Evolutionary conservation across 805 yeast genomes (phyloP).

Genomic region (Monosporozyma aerobia): DNA sequence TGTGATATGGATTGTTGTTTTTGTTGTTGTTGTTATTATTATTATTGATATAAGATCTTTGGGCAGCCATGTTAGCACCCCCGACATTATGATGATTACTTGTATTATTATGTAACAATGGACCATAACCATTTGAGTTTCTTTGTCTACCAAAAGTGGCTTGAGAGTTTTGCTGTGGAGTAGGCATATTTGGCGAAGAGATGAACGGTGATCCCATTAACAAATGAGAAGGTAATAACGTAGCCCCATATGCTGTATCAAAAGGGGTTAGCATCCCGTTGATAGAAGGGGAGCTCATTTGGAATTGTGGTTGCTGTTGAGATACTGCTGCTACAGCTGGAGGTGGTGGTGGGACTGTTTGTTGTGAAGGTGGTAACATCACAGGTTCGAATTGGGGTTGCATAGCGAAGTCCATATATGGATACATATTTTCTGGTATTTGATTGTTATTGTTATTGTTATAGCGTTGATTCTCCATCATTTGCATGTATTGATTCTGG

Average conservation of each 20-base stretch:
- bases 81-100: not conserved
- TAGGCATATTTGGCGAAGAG: conserved; percentile 29
- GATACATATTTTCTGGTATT: not conserved
- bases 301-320: not conserved
- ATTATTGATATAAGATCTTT: not conserved
- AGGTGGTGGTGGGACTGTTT: not conserved
- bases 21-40: not conserved
- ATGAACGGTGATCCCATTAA: conserved; percentile 53
- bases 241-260: conserved; percentile 49
- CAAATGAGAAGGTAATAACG: conserved; percentile 55
- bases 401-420: not conserved
- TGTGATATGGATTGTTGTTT: not conserved
- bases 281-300: conserved; percentile 11
- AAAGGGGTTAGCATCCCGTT: conserved; percentile 44
- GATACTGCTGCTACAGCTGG: too few relatives aligned
- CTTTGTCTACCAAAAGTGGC: not conserved
- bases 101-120: not conserved
- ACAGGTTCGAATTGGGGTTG: not conserved
- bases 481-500: not conserved
- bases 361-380: conserved; percentile 3
- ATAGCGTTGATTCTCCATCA: not conserved
- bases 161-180: conserved; percentile 3
- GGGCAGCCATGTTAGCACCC: not conserved
- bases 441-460: not conserved
- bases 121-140: not conserved